Evolutionary conservation across 2,329 filamentous ascomycete genomes (phyloP).

Genomic region (Talaromyces marneffei): DNA sequence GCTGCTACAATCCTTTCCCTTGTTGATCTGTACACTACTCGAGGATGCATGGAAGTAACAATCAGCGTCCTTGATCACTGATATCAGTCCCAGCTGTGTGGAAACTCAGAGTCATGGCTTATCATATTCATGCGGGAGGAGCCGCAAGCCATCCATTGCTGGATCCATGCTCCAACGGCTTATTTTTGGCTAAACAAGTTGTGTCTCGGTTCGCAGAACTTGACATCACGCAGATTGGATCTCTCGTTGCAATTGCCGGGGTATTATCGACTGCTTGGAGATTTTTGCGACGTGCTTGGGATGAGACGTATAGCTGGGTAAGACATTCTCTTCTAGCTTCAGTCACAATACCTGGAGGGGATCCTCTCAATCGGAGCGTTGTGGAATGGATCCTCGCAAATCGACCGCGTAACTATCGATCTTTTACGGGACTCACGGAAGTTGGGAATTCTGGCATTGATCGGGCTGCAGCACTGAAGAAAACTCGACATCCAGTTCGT

Average conservation of each 20-base stretch:
- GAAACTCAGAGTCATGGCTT: not conserved
- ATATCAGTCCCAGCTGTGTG: not conserved
- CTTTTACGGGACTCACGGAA: constrained; percentile 8
- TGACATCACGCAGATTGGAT: constrained; percentile 12
- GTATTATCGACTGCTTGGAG: constrained; percentile 7
- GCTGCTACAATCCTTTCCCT: not conserved
- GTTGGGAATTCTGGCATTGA: not conserved
- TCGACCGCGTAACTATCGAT: constrained; percentile 9
- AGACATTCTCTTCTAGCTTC: constrained; percentile 10
- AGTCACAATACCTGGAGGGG: constrained; percentile 12
- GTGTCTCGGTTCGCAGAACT: constrained; percentile 1
- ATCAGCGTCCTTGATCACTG: not conserved
- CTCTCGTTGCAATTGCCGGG: constrained; percentile 12
- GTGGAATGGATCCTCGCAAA: constrained; percentile 13
- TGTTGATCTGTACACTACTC: not conserved
- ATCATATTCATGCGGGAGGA: constrained; percentile 10
- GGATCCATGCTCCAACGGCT: constrained; percentile 2
- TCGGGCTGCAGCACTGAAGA: constrained; percentile 7
- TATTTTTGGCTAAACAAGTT: constrained; percentile 1
- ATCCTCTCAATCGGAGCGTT: constrained; percentile 11
- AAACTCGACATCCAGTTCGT: constrained; percentile 8
- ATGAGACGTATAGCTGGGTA: constrained; percentile 6
- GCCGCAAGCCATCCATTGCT: constrained; percentile 6
- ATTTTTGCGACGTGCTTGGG: not conserved
- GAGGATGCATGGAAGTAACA: not conserved